Base-by-base conservation (phyloP, 306 rosid genomes). In the Cucumis melo region DNA sequence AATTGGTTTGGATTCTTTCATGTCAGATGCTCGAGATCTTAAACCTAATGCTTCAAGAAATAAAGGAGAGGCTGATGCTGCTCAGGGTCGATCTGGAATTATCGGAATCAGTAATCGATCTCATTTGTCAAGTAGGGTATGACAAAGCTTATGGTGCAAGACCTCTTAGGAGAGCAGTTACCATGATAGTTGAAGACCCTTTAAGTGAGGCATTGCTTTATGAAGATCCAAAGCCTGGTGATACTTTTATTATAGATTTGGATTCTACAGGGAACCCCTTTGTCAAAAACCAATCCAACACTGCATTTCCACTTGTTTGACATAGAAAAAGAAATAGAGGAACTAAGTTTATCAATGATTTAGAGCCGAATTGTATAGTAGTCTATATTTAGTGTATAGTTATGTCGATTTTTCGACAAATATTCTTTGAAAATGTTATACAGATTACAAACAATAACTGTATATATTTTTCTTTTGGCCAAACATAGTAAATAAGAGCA, bases 131-230 rank as follows among this genome's bases (percentile, higher is more conserved):
- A 61, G 83, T 81, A 82, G 98, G 97, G 9, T 94, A 91, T 79
- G 82, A 89, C 84, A 77, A 82, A 60, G 77, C 74, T 58, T 91
- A 90, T 75, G 98, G 98, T 50, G 98, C 97, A 20, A 84, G 98
- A n/a, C 88, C 91, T 65, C 81, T 94, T 9, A 87, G 91, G 81
- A 86, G 91, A 76, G 97, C 93, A 34, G 78, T 94, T 70, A 85
- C 85, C 64, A 77, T 83, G 58, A 70, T 88, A 39, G 86, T 94
- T 51, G 98, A 86, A 82, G 96, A 91, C 64, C 92, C 89, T 3
- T 81, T 93, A 84, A 80, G 90, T 71, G 97, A 91, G 83, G 91
- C 92, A 21, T 77, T 91, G 63, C 93, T 91, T 23, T 55, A 81
- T 20, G 91, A 88, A 58, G 79, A 76, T 79, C 90, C 83, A 81